Base-by-base conservation (phyloP, 2,329 filamentous ascomycete genomes). In the Paecilomyces variotii region DNA sequence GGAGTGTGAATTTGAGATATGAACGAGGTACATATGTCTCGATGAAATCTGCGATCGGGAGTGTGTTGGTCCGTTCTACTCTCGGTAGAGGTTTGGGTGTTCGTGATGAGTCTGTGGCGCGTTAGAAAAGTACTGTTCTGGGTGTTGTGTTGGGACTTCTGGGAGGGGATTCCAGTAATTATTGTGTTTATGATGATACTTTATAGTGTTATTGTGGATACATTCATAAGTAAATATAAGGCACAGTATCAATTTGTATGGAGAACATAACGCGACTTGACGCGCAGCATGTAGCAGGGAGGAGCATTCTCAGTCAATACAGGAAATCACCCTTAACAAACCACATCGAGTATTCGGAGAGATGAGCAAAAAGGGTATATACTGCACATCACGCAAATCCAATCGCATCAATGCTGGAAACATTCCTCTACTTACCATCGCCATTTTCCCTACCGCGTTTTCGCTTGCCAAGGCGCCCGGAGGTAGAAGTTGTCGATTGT, bases 11-110 rank as follows among this genome's bases (percentile, higher is more conserved):
- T 24, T 62, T 53, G 45, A 57, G 57, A 39, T 59, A 56, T n/a
- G 56, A 50, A 3, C 57, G 25, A 12, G 68, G 64, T 27, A 76
- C 63, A 58, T 75, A 76, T 57, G 61, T 57, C 9, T 64, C 61
- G 14, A 72, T 67, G 64, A 80, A 80, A n/a, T 75, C 65, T 3
- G 65, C 54, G 12, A 74, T 64, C 19, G 69, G 60, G 28, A 80
- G 65, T 24, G 70, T 62, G 62, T 80, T 80, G 59, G 76, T 72
- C 39, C 67, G 68, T 60, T 79, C 75, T 34, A 80, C 72, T 56
- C 79, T 63, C 2, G 68, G 71, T 5, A 66, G 60, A 1, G 51
- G 58, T 64, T 61, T 56, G n/a, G 5, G 26, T 30, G 58, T 56
- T 58, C 27, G 14, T 11, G 53, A 30, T 50, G 51, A 34, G 54